A percentile compares a stretch with the other conserved stretches of the same genome.
Evolutionary conservation across 164 flowering plant species (phyloP).

Genomic region (Magnolia changhungtana): DNA sequence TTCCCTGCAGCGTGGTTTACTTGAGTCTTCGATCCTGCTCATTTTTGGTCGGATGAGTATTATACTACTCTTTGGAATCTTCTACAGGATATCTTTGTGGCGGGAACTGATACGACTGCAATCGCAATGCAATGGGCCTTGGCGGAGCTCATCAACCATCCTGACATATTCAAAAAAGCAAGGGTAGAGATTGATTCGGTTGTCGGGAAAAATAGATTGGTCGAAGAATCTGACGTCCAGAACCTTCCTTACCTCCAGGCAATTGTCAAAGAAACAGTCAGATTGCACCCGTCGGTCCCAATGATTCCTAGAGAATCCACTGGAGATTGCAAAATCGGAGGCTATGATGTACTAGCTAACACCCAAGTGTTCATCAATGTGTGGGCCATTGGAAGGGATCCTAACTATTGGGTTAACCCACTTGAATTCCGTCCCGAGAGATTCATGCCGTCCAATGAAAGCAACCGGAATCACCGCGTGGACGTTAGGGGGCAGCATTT

Average conservation of each 20-base stretch:
- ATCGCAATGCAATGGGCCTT: constrained; percentile 11
- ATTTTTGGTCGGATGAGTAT: not conserved
- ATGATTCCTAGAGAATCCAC: not conserved
- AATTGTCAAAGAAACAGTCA: constrained; percentile 5
- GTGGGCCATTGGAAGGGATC: constrained; percentile 12
- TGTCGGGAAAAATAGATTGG: not conserved
- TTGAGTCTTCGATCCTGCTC: no score
- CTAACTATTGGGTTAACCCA: constrained; percentile 3
- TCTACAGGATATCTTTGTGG: constrained; percentile 10
- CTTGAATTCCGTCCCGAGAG: constrained; percentile 7
- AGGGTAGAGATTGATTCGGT: constrained; percentile 10
- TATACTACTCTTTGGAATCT: not conserved
- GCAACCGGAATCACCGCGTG: constrained; percentile 8
- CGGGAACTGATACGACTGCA: constrained; percentile 11
- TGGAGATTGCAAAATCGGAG: constrained; percentile 6
- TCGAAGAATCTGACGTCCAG: constrained; percentile 10
- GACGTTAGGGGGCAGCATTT: constrained; percentile 33
- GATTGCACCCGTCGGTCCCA: constrained; percentile 8
- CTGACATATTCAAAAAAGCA: not conserved
- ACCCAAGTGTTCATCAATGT: constrained; percentile 4
- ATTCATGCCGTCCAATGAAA: constrained; percentile 1
- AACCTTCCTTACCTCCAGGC: constrained; percentile 16
- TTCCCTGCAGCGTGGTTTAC: no score
- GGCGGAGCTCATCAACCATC: constrained; percentile 15
- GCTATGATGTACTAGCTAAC: not conserved